A percentile compares a stretch with the other conserved stretches of the same genome.
Evolutionary conservation across 129 eudicot genomes (phyloP).

Genomic region (Tagetes erecta): DNA sequence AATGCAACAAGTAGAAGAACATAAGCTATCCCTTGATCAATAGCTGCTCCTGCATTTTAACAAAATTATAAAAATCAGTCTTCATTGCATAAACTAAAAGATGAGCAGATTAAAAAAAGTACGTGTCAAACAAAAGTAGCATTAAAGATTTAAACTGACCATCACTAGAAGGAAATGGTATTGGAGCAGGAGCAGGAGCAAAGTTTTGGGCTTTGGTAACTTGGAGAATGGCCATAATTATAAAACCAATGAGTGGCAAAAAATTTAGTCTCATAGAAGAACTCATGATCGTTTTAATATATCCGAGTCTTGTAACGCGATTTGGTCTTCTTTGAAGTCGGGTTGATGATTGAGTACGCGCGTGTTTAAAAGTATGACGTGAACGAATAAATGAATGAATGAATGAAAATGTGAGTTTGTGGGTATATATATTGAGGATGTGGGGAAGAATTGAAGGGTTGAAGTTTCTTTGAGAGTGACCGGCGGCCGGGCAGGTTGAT

Average conservation of each 20-base stretch:
- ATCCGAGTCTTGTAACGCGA: not conserved
- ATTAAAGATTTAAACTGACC: conserved; percentile 29
- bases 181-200: conserved; percentile 53
- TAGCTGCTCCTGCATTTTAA: conserved; percentile 50
- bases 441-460: not conserved
- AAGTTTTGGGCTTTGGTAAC: conserved; percentile 32
- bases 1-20: conserved; percentile 53
- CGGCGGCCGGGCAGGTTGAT: not conserved
- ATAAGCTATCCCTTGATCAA: conserved; percentile 73
- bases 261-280: conserved; percentile 24
- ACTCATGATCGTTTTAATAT: conserved; percentile 18
- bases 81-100: conserved; percentile 12
- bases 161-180: conserved; percentile 44
- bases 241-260: conserved; percentile 38
- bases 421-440: not conserved
- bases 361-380: not conserved
- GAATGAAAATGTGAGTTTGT: conserved; percentile 6
- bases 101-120: not conserved
- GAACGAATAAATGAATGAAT: not conserved
- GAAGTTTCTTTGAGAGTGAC: conserved; percentile 27
- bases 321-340: not conserved
- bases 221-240: conserved; percentile 38
- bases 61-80: conserved; percentile 16
- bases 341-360: not conserved
- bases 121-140: not conserved